Evolutionary conservation across 2,329 filamentous ascomycete genomes (phyloP).

Genomic region (Alternaria sp.): DNA sequence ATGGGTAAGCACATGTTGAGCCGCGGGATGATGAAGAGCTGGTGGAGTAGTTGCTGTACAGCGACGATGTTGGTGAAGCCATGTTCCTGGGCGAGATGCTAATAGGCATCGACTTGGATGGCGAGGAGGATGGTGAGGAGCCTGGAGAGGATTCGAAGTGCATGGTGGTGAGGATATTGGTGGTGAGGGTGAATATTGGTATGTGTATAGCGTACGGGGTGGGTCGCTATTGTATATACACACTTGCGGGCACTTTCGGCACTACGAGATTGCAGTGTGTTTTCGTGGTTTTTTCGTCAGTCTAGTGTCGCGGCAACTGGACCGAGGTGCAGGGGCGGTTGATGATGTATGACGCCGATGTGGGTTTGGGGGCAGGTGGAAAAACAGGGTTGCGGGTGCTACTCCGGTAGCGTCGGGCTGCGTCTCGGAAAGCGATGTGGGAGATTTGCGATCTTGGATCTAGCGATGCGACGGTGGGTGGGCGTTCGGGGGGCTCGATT

Average conservation of each 20-base stretch:
- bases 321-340: slow-evolving; percentile 35
- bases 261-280: slow-evolving; percentile 13
- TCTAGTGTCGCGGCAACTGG: slow-evolving; percentile 34
- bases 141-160: slow-evolving; percentile 47
- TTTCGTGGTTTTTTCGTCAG: slow-evolving; percentile 15
- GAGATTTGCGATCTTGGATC: slow-evolving; percentile 11
- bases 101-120: slow-evolving; percentile 49
- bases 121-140: slow-evolving; percentile 45
- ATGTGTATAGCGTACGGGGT: slow-evolving; percentile 27
- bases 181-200: slow-evolving; percentile 1
- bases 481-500: slow-evolving; percentile 11
- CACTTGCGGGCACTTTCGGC: slow-evolving; percentile 34
- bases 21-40: slow-evolving; percentile 38
- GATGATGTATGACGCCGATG: slow-evolving; percentile 37
- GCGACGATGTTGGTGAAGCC: slow-evolving; percentile 44
- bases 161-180: slow-evolving; percentile 32
- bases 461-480: slow-evolving; percentile 12
- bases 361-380: slow-evolving; percentile 10
- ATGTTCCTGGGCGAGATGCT: slow-evolving; percentile 44
- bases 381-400: slow-evolving; percentile 26
- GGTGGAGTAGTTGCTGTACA: slow-evolving; percentile 46
- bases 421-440: slow-evolving; percentile 10
- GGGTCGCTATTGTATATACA: slow-evolving; percentile 36
- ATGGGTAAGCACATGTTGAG: slow-evolving; percentile 50
- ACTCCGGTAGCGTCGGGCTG: slow-evolving; percentile 21